Conservation (phyloP, 2,329 filamentous ascomycete species). For the Colletotrichum viniferum region DNA sequence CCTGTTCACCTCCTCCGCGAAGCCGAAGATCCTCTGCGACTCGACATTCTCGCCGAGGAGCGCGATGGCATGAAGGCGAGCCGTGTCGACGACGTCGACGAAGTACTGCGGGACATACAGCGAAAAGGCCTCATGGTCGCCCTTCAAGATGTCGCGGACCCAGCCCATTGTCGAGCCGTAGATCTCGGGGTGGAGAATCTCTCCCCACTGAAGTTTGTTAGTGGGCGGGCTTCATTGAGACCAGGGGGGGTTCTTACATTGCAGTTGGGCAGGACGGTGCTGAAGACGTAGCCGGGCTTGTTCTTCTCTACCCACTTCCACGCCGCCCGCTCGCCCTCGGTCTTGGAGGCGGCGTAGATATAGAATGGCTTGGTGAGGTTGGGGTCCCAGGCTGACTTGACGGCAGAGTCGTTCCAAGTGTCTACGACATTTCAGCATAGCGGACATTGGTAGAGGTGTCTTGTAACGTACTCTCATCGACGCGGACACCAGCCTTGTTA, state of each 20-base stretch:
- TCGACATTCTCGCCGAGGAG: slow-evolving; percentile 47
- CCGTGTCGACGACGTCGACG: slow-evolving; percentile 52
- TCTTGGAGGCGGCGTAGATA: slow-evolving; percentile 43
- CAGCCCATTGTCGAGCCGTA: slow-evolving; percentile 21
- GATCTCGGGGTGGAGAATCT: slow-evolving; percentile 21
- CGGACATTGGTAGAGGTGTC: not conserved
- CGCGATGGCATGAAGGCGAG: slow-evolving; percentile 56
- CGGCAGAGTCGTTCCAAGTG: slow-evolving; percentile 38
- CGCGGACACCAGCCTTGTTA: not conserved
- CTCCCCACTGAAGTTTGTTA: not conserved
- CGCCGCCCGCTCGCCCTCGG: slow-evolving; percentile 37
- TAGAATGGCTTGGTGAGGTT: slow-evolving; percentile 27
- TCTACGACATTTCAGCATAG: slow-evolving; percentile 1
- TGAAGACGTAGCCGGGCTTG: slow-evolving; percentile 35
- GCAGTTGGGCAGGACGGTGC: slow-evolving; percentile 31
- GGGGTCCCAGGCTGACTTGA: slow-evolving; percentile 39
- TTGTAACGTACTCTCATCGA: slow-evolving; percentile 23
- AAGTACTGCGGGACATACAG: slow-evolving; percentile 32
- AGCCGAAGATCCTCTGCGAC: slow-evolving; percentile 58
- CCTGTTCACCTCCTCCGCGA: slow-evolving; percentile 35
- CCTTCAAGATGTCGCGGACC: slow-evolving; percentile 5
- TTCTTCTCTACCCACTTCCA: slow-evolving; percentile 41
- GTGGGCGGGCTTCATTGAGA: not conserved
- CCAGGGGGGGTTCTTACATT: slow-evolving; percentile 16
- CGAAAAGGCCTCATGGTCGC: not conserved